Conservation (phyloP, 371 early-diverging fungal genomes). For the Lichtheimia corymbifera region DNA sequence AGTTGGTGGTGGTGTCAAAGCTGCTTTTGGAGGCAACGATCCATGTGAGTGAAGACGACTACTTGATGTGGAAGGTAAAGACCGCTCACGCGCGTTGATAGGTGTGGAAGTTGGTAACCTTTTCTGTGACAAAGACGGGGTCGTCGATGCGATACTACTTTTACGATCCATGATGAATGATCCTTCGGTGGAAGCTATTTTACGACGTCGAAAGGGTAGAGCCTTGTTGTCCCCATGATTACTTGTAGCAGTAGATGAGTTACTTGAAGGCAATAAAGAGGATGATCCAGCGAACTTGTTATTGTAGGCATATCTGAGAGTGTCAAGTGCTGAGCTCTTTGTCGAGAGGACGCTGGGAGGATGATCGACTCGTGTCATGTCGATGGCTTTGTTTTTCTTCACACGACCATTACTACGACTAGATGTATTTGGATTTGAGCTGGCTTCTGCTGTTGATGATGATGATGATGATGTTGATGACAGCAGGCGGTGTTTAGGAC, state of each 20-base stretch:
- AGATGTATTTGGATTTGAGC: too few relatives aligned
- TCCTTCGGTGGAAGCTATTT: background rate
- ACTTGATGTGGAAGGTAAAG: too few relatives aligned
- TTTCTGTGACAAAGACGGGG: too few relatives aligned
- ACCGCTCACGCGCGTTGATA: too few relatives aligned
- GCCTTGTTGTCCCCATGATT: background rate
- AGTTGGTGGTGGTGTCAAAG: background rate
- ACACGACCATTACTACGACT: too few relatives aligned
- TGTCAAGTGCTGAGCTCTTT: background rate
- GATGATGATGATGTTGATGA: too few relatives aligned
- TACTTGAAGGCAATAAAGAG: background rate
- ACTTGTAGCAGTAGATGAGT: background rate
- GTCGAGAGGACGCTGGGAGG: background rate
- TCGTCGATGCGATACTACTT: too few relatives aligned
- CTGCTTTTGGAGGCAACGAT: too few relatives aligned
- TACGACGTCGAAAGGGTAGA: background rate
- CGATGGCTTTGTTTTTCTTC: background rate
- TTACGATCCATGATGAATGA: background rate
- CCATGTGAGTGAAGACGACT: too few relatives aligned
- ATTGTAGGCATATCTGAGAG: background rate
- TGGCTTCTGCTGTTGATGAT: too few relatives aligned
- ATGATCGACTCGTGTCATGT: background rate
- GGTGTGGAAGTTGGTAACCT: too few relatives aligned
- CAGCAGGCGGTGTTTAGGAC: too few relatives aligned
- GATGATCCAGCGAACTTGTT: background rate